phyloP scores from a whole-genome alignment of 331 rosid species.

The Erythrophleum ivorense region DNA sequence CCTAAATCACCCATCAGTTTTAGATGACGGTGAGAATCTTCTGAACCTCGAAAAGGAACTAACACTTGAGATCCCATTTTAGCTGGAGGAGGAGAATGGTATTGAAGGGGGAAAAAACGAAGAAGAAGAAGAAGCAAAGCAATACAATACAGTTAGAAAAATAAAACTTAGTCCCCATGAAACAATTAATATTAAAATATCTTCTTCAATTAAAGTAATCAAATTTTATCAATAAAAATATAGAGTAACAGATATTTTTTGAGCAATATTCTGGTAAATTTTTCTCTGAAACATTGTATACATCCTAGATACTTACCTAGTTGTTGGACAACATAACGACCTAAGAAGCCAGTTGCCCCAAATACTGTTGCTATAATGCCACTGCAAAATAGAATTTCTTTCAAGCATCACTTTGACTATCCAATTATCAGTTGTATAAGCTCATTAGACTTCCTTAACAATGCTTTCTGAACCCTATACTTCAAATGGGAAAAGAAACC shows the following conservation, averaged over 20 bases:
- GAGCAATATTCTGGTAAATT: background rate
- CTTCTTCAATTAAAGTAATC: background rate
- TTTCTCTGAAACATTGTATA: slow-evolving; percentile 23
- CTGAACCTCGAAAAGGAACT: slow-evolving; percentile 94
- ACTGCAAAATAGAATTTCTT: slow-evolving; percentile 57
- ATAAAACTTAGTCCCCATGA: background rate
- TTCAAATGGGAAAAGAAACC: background rate
- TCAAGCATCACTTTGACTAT: slow-evolving; percentile 38
- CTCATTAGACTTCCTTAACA: slow-evolving; percentile 37
- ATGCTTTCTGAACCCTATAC: slow-evolving; percentile 27
- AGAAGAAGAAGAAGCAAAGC: background rate
- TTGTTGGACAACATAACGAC: slow-evolving; percentile 98
- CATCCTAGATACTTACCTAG: slow-evolving; percentile 65
- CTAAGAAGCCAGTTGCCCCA: slow-evolving; percentile 98
- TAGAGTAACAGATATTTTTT: background rate
- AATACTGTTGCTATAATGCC: slow-evolving; percentile 94
- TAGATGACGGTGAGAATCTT: slow-evolving; percentile 91
- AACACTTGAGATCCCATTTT: slow-evolving; percentile 97
- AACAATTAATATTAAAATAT: slow-evolving; percentile 6
- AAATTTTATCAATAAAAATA: background rate
- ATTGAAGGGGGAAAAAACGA: slow-evolving; percentile 13
- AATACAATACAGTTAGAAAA: slow-evolving; percentile 8
- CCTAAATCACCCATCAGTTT: slow-evolving; percentile 99
- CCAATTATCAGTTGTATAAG: slow-evolving; percentile 31
- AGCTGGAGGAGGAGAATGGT: slow-evolving; percentile 59